These are phyloP conservation scores for Globisporangium yorkense DNA, from an alignment of 352 stramenopile species.

Conservation along the genomic window DNA sequence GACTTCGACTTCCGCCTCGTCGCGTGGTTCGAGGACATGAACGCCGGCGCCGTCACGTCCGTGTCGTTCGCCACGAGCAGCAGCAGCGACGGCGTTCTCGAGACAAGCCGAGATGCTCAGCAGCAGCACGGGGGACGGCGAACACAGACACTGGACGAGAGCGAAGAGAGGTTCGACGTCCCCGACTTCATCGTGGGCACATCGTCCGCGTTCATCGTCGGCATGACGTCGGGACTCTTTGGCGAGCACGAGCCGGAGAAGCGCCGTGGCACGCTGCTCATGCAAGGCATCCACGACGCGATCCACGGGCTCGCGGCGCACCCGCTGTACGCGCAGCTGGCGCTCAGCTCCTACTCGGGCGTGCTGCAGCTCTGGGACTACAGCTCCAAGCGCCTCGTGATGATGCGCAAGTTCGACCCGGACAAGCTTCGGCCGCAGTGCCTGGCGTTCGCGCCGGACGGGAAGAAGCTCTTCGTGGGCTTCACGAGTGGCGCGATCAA, in stretches of 20 bases:
- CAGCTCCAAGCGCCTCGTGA: constrained; percentile 69
- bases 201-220: constrained; percentile 81
- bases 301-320: constrained; percentile 79
- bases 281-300: constrained; percentile 89
- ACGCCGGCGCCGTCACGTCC: constrained; percentile 81
- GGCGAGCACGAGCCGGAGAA: constrained; percentile 82
- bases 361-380: constrained; percentile 92
- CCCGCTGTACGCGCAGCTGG: constrained; percentile 64
- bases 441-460: constrained; percentile 72
- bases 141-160: constrained; percentile 8
- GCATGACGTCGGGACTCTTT: constrained; percentile 73
- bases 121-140: constrained; percentile 1
- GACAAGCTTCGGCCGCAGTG: constrained; percentile 71
- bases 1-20: constrained; percentile 91
- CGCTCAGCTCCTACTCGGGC: constrained; percentile 77
- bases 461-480: constrained; percentile 77
- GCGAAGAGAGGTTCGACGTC: constrained; percentile 55
- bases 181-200: constrained; percentile 92
- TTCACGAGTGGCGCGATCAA: constrained; percentile 87
- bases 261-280: constrained; percentile 83
- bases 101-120: constrained; percentile 6
- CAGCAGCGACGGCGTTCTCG: constrained; percentile 18
- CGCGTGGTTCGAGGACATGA: constrained; percentile 93
- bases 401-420: constrained; percentile 70
- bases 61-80: constrained; percentile 77